These are phyloP conservation scores for Herpetomonas samuelpessoai DNA, from an alignment of 208 protist species.

Conservation along the genomic window DNA sequence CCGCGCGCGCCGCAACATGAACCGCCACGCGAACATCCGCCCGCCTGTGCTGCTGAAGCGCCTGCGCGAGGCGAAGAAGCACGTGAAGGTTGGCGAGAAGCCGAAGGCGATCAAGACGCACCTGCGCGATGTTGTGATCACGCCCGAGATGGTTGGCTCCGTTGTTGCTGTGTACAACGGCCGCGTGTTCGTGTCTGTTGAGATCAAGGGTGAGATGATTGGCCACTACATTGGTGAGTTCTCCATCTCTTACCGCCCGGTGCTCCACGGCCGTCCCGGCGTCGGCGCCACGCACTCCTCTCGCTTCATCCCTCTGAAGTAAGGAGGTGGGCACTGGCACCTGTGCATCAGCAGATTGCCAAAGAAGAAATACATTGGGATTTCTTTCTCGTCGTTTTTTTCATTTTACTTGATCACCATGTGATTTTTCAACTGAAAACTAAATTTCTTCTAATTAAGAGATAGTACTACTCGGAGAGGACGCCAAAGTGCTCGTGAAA, in stretches of 20 bases:
- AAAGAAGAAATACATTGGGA: too few species aligned
- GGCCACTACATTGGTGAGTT: conserved; percentile 99
- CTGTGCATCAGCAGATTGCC: too few species aligned
- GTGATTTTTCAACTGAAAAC: too few species aligned
- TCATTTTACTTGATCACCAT: too few species aligned
- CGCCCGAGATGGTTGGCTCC: conserved; percentile 99
- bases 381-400: too few species aligned
- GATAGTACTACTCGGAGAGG: too few species aligned
- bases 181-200: conserved; percentile 98
- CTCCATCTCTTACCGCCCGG: conserved; percentile 98
- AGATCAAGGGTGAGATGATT: conserved; percentile 99
- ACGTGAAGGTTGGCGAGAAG: conserved; percentile 96
- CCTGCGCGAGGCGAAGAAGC: conserved; percentile 96
- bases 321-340: too few species aligned
- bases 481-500: too few species aligned
- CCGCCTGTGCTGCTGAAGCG: conserved; percentile 96
- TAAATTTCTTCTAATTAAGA: too few species aligned
- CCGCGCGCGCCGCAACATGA: conserved; percentile 94
- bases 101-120: conserved; percentile 99
- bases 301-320: conserved; percentile 89
- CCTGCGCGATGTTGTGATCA: conserved; percentile 99
- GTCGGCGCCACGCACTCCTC: conserved; percentile 97
- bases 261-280: conserved; percentile 99
- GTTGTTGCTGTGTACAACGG: conserved; percentile 99
- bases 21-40: conserved; percentile 90